These are phyloP conservation scores for Skeletonema marinoi DNA, from an alignment of 108 stramenopile species.

Conservation along the genomic window DNA sequence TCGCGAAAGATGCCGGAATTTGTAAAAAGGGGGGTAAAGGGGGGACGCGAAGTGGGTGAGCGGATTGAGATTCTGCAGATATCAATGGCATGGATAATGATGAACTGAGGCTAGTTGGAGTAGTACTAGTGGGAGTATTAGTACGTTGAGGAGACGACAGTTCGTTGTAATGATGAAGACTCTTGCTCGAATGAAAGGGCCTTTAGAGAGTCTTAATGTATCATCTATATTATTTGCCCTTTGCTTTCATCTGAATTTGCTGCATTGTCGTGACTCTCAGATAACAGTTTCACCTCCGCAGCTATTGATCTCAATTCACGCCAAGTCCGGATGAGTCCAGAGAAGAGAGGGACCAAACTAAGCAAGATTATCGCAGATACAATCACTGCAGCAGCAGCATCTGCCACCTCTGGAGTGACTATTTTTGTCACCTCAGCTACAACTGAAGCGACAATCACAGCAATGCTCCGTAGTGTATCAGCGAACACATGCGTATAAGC, in stretches of 20 bases:
- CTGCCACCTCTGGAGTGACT: conserved; percentile 69
- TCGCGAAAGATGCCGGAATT: background rate
- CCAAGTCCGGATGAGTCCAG: conserved; percentile 53
- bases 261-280: background rate
- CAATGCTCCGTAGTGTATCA: conserved; percentile 70
- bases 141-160: no score
- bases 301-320: conserved; percentile 43
- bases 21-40: background rate
- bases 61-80: no score
- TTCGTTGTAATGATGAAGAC: background rate
- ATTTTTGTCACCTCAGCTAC: conserved; percentile 44
- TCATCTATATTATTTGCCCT: background rate
- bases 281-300: background rate
- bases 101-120: no score
- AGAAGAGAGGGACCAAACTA: conserved; percentile 57
- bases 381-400: conserved; percentile 73
- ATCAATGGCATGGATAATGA: no score
- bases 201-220: background rate
- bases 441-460: conserved; percentile 63
- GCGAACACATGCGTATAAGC: conserved; percentile 88
- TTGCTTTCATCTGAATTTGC: background rate
- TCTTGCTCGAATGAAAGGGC: background rate
- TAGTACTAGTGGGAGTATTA: no score
- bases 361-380: conserved; percentile 69
- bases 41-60: background rate